These are phyloP conservation scores for Berberis thunbergii DNA, from an alignment of 164 flowering plant genomes.

Conservation along the genomic window DNA sequence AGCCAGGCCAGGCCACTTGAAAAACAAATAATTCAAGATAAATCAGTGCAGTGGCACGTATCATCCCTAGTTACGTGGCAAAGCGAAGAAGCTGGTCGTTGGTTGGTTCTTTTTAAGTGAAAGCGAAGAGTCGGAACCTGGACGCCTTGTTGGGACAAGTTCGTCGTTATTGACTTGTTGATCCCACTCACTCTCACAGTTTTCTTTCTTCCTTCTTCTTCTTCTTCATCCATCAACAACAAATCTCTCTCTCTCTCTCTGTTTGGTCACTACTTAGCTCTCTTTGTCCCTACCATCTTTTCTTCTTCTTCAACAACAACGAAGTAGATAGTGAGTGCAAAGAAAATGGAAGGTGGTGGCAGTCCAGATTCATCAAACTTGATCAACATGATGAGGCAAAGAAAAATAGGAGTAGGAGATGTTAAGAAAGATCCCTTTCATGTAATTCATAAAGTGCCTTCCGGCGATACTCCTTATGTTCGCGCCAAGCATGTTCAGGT, in stretches of 20 bases:
- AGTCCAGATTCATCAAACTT: no score
- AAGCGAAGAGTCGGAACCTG: no score
- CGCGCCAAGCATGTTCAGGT: conserved; percentile 89
- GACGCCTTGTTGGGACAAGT: no score
- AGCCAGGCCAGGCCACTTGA: no score
- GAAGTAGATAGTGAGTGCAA: neutral
- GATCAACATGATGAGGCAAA: neutral
- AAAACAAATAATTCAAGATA: no score
- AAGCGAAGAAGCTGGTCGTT: no score
- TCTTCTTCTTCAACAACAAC: neutral
- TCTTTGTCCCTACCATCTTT: neutral
- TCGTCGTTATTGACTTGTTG: neutral
- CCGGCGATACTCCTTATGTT: conserved; percentile 79
- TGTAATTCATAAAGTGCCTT: conserved; percentile 69
- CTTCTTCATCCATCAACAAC: neutral
- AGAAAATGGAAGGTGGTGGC: no score
- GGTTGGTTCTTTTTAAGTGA: no score
- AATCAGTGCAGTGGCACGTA: no score
- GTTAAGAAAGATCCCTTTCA: conserved; percentile 23
- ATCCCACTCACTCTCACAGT: neutral
- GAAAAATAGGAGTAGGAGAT: neutral
- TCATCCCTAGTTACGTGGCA: no score
- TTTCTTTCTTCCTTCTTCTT: neutral
- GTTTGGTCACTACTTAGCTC: neutral
- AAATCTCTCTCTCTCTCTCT: neutral